Evolutionary conservation across 768 basidiomycete species (phyloP).

Genomic region (Nidula microcarpa): DNA sequence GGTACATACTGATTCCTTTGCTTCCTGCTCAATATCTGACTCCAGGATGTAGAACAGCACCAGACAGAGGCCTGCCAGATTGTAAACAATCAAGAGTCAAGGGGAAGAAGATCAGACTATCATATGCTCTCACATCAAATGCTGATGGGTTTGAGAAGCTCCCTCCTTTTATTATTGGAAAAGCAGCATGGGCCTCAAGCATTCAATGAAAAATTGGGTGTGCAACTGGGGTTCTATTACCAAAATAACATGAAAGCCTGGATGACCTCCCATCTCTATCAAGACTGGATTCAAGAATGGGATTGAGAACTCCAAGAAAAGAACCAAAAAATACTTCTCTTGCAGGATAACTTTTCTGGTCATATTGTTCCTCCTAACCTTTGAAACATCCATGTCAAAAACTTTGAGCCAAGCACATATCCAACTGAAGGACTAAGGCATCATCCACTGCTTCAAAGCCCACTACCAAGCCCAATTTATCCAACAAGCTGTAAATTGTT

Average conservation of each 20-base stretch:
- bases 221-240: constrained; percentile 29
- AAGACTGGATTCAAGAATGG: constrained; percentile 27
- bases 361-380: constrained; percentile 17
- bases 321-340: constrained; percentile 22
- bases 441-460: constrained; percentile 31
- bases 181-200: constrained; percentile 18
- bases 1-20: constrained; percentile 10
- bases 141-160: constrained; percentile 27
- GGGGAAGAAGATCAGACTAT: constrained; percentile 24
- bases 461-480: constrained; percentile 25
- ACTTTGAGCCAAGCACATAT: constrained; percentile 30
- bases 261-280: constrained; percentile 30
- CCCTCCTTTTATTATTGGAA: constrained; percentile 28
- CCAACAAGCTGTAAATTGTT: constrained; percentile 20
- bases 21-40: constrained; percentile 1
- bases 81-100: constrained; percentile 22
- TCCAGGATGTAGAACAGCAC: constrained; percentile 19
- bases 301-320: constrained; percentile 20
- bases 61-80: constrained; percentile 23
- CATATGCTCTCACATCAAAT: constrained; percentile 28
- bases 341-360: constrained; percentile 25
- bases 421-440: constrained; percentile 31
- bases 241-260: constrained; percentile 32
- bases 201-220: constrained; percentile 22
- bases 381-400: constrained; percentile 19